Evolutionary conservation across 2,329 filamentous ascomycete genomes (phyloP).

Genomic region (Lachnellula willkommii): DNA sequence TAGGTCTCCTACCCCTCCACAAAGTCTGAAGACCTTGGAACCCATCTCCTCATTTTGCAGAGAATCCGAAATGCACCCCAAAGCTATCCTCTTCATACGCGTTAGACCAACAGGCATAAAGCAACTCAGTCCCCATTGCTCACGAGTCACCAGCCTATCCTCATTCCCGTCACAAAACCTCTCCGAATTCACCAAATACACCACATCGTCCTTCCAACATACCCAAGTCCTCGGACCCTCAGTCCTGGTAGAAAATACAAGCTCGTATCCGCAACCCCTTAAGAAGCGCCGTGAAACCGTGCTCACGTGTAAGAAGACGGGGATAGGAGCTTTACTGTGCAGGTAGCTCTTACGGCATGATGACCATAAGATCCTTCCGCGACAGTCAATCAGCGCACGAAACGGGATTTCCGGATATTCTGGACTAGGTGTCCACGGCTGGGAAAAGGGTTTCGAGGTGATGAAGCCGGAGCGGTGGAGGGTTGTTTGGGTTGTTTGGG

Average conservation of each 20-base stretch:
- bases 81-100: not conserved
- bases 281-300: conserved; percentile 17
- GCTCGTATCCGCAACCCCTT: not conserved
- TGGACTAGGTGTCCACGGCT: not conserved
- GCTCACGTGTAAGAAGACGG: conserved; percentile 20
- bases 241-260: not conserved
- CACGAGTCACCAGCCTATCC: not conserved
- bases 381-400: not conserved
- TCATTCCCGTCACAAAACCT: not conserved
- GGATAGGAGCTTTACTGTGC: conserved; percentile 19
- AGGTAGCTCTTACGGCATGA: not conserved
- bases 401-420: not conserved
- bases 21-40: not conserved
- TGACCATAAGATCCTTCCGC: not conserved
- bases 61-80: not conserved
- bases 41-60: not conserved
- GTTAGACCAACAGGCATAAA: not conserved
- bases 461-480: not conserved
- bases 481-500: not conserved
- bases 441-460: not conserved
- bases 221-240: not conserved
- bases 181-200: not conserved
- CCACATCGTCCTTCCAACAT: not conserved
- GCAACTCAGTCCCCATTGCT: not conserved
- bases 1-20: not conserved